Percentiles rank a stretch among this genome's conserved stretches.
These are phyloP conservation scores for Colletotrichum higginsianum DNA, from an alignment of 2,329 filamentous ascomycete species.

Conservation along the genomic window DNA sequence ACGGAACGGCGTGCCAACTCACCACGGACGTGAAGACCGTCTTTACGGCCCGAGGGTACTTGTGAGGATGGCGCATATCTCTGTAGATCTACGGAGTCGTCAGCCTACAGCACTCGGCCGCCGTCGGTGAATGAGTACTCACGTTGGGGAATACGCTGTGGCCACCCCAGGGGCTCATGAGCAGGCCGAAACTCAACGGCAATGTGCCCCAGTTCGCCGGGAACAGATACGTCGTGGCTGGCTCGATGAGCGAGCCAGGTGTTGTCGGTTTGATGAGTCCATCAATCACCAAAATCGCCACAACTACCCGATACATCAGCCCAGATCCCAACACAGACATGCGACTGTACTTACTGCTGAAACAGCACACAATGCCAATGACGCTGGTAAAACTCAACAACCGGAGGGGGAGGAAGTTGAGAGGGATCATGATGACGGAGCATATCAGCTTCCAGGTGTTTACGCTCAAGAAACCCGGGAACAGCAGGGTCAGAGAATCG, in stretches of 20 bases:
- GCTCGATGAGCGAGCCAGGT: conserved; percentile 87
- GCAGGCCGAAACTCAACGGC: conserved; percentile 88
- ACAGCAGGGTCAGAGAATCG: conserved; percentile 85
- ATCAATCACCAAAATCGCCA: conserved; percentile 86
- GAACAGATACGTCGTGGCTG: conserved; percentile 84
- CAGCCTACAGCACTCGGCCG: neutral
- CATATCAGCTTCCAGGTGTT: conserved; percentile 89
- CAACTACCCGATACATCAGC: conserved; percentile 68
- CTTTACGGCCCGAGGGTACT: conserved; percentile 81
- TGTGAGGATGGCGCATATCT: conserved; percentile 81
- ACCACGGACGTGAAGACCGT: conserved; percentile 89
- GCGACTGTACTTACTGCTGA: conserved; percentile 78
- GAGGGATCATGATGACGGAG: conserved; percentile 81
- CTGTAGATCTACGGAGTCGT: conserved; percentile 66
- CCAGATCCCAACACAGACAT: neutral
- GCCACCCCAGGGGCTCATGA: conserved; percentile 82
- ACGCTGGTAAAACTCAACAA: conserved; percentile 89
- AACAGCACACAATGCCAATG: conserved; percentile 90
- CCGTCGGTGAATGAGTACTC: conserved; percentile 42
- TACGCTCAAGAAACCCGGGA: conserved; percentile 77
- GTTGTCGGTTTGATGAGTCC: conserved; percentile 85
- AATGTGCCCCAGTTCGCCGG: conserved; percentile 89
- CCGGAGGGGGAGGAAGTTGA: conserved; percentile 88
- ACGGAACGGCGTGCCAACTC: conserved; percentile 51
- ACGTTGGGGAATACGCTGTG: conserved; percentile 85